phyloP scores from a whole-genome alignment of 257 asterid genomes.

The Solanum verrucosum region DNA sequence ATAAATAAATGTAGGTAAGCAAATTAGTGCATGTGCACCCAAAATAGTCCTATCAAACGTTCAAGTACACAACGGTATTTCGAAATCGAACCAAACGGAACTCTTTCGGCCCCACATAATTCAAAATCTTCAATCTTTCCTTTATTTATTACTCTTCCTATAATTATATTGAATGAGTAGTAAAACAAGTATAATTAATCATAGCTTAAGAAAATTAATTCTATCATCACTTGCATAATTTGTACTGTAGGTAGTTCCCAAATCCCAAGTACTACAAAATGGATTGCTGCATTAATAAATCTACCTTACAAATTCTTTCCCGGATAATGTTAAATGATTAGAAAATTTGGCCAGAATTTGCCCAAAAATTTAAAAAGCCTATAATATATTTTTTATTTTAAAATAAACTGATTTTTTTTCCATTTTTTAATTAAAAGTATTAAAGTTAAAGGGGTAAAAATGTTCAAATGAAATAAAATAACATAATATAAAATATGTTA shows the following conservation, averaged over 20 bases:
- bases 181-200: not conserved
- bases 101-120: not conserved
- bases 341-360: too few species aligned
- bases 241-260: not conserved
- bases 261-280: not conserved
- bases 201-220: not conserved
- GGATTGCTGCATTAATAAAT: not conserved
- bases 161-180: too few species aligned
- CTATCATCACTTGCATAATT: not conserved
- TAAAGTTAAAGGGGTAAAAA: too few species aligned
- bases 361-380: too few species aligned
- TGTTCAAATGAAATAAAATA: too few species aligned
- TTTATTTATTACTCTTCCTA: too few species aligned
- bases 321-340: too few species aligned
- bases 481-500: too few species aligned
- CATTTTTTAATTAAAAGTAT: too few species aligned
- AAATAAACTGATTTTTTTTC: too few species aligned
- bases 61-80: not conserved
- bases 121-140: not conserved
- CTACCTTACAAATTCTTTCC: not conserved
- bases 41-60: not conserved
- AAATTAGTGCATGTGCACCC: not conserved
- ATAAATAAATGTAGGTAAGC: not conserved
- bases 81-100: not conserved
- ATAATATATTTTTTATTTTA: too few species aligned